Evolutionary conservation across 306 rosid species (phyloP).

Genomic region (Notholithocarpus densiflorus): DNA sequence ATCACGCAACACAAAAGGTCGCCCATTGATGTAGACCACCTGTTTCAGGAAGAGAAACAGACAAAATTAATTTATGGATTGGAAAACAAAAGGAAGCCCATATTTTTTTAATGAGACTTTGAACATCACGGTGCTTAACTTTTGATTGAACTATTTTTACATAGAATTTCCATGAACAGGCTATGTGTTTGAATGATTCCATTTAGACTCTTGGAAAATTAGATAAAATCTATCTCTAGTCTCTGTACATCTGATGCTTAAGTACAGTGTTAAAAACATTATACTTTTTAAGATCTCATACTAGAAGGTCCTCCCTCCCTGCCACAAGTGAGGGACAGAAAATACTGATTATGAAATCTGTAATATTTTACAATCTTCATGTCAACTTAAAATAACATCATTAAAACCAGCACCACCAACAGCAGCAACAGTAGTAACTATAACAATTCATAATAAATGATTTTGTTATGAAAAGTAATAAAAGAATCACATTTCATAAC

Average conservation of each 20-base stretch:
- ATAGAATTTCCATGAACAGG: neutral
- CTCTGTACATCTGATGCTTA: neutral
- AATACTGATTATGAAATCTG: neutral
- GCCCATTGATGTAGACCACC: constrained; percentile 88
- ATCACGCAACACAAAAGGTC: constrained; percentile 89
- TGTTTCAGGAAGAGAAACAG: constrained; percentile 35
- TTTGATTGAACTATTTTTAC: neutral
- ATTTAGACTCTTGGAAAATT: neutral
- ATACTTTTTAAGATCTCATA: neutral
- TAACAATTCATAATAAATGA: neutral
- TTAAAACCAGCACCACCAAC: neutral
- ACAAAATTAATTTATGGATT: neutral
- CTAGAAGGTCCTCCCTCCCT: neutral
- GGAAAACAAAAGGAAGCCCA: neutral
- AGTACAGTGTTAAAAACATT: neutral
- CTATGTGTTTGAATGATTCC: neutral
- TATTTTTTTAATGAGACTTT: neutral
- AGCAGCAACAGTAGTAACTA: neutral
- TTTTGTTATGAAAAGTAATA: no score
- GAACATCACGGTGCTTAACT: neutral
- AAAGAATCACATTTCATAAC: no score
- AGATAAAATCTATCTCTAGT: neutral
- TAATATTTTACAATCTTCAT: neutral
- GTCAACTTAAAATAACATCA: neutral
- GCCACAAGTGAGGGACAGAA: neutral